Evolutionary conservation across 169 alveolate genomes (phyloP).

Genomic region (Plasmodium chabaudi): DNA sequence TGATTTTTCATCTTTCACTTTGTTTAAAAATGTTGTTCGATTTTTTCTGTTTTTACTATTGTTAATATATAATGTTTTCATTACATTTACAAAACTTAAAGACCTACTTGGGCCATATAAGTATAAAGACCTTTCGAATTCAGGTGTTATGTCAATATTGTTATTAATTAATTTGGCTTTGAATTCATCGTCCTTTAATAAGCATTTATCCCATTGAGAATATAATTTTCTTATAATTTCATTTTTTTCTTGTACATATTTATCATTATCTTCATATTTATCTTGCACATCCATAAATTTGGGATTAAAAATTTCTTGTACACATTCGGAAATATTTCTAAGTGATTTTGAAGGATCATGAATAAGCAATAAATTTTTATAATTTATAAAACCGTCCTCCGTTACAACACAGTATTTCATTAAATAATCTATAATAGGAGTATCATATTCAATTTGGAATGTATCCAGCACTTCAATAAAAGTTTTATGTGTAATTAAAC

Average conservation of each 20-base stretch:
- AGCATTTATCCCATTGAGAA: slow-evolving; percentile 72
- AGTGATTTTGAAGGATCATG: slow-evolving; percentile 54
- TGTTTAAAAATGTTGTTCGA: slow-evolving; percentile 56
- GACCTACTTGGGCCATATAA: slow-evolving; percentile 76
- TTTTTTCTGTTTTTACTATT: slow-evolving; percentile 54
- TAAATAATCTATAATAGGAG: slow-evolving; percentile 47
- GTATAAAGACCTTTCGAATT: slow-evolving; percentile 65
- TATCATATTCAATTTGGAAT: slow-evolving; percentile 61
- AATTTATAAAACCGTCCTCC: slow-evolving; percentile 71
- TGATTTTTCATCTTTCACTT: slow-evolving; percentile 62
- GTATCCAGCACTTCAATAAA: slow-evolving; percentile 64
- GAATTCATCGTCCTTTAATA: slow-evolving; percentile 72
- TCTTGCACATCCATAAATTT: slow-evolving; percentile 58
- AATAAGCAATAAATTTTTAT: slow-evolving; percentile 58
- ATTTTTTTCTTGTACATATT: slow-evolving; percentile 51
- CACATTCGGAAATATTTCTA: slow-evolving; percentile 60
- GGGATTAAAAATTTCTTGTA: slow-evolving; percentile 45
- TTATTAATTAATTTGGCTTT: slow-evolving; percentile 43
- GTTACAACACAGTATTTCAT: slow-evolving; percentile 65
- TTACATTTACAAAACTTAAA: slow-evolving; percentile 73
- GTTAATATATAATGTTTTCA: slow-evolving; percentile 66
- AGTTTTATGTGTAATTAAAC: slow-evolving; percentile 46
- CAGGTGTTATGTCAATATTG: slow-evolving; percentile 69
- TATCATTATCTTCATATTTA: slow-evolving; percentile 71
- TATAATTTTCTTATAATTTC: slow-evolving; percentile 71